Evolutionary conservation across 2,329 filamentous ascomycete species (phyloP).

Genomic region (Neobulgaria alba): DNA sequence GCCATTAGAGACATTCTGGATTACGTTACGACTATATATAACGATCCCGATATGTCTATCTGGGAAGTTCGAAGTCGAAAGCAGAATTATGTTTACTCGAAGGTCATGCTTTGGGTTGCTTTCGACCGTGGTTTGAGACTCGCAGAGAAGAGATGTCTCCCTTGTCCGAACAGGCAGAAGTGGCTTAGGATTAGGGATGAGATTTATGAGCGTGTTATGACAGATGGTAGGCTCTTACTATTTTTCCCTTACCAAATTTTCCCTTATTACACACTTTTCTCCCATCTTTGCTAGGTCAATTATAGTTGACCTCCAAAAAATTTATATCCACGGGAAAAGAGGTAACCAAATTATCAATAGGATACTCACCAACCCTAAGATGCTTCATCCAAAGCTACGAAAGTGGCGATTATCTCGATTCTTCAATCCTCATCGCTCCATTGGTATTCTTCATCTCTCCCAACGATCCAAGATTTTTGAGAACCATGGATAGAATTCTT

Average conservation of each 20-base stretch:
- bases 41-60: conserved; percentile 77
- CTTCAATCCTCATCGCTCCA: conserved; percentile 66
- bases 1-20: conserved; percentile 60
- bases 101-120: conserved; percentile 76
- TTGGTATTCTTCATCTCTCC: conserved; percentile 74
- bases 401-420: conserved; percentile 59
- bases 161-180: conserved; percentile 58
- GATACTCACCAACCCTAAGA: conserved; percentile 61
- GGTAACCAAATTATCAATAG: too few relatives aligned
- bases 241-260: neutral
- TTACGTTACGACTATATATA: too few relatives aligned
- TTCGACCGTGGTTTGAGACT: conserved; percentile 68
- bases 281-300: too few relatives aligned
- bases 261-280: too few relatives aligned
- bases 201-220: conserved; percentile 70
- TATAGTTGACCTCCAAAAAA: too few relatives aligned
- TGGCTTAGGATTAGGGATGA: conserved; percentile 61
- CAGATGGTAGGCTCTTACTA: conserved; percentile 39
- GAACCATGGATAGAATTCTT: conserved; percentile 64
- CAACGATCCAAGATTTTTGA: conserved; percentile 66
- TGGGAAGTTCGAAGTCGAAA: conserved; percentile 72
- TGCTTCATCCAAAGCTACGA: conserved; percentile 73
- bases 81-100: conserved; percentile 74
- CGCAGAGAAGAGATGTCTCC: conserved; percentile 65
- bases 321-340: too few relatives aligned